phyloP scores from a whole-genome alignment of 257 asterid genomes.

The Penstemon barbatus region DNA sequence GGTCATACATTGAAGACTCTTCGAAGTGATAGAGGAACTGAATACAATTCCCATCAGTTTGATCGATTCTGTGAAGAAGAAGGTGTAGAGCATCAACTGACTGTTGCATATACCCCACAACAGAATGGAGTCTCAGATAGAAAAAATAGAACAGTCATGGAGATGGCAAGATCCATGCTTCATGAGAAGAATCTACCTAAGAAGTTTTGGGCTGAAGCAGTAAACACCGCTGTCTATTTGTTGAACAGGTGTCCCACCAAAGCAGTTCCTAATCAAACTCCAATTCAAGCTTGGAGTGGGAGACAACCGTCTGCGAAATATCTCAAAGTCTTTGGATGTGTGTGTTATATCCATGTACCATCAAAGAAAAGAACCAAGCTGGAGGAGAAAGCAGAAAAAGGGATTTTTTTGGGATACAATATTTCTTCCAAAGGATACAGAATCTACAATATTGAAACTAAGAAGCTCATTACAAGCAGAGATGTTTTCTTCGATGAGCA shows the following conservation, averaged over 20 bases:
- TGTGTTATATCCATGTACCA: no score
- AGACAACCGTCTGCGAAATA: no score
- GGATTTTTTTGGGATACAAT: no score
- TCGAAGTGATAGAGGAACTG: constrained; percentile 1
- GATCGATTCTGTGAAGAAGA: not conserved
- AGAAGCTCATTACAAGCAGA: no score
- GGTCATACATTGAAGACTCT: not conserved
- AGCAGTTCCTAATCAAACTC: not conserved
- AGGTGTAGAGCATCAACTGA: not conserved
- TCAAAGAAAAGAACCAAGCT: no score
- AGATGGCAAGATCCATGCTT: constrained; percentile 7
- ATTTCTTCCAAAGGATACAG: no score
- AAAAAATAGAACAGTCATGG: constrained; percentile 1
- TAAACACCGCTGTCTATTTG: not conserved
- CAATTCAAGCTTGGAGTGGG: no score
- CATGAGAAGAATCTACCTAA: not conserved
- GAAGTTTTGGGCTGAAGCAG: not conserved
- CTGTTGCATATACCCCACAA: no score
- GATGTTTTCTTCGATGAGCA: no score
- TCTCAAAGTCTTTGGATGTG: no score
- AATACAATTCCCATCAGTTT: not conserved
- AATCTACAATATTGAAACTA: no score
- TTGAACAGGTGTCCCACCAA: not conserved
- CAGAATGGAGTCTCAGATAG: not conserved
- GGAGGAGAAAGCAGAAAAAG: no score